These are phyloP conservation scores for Penicillium sp. DNA, from an alignment of 2,329 filamentous ascomycete genomes.

Conservation along the genomic window DNA sequence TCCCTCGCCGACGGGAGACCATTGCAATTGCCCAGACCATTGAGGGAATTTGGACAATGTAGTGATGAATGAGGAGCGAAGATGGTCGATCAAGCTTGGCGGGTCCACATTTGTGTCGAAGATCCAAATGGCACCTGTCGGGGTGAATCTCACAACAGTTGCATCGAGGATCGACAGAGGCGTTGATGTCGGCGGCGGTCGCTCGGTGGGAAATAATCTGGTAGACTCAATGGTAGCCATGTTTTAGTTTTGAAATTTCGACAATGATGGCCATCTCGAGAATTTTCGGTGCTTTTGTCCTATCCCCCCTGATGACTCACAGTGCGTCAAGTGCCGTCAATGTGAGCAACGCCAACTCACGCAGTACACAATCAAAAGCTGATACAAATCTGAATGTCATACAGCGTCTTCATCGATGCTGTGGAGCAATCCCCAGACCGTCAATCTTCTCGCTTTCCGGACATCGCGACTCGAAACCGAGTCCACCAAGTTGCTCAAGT, in stretches of 20 bases:
- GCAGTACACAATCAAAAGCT: not conserved
- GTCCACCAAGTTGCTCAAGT: too few species aligned
- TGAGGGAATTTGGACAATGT: constrained; percentile 10
- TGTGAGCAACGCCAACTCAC: not conserved
- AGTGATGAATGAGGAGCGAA: constrained; percentile 2
- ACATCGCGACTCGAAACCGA: too few species aligned
- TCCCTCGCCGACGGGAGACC: constrained; percentile 7
- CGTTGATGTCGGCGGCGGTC: not conserved
- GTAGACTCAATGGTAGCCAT: constrained; percentile 4
- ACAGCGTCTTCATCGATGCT: too few species aligned
- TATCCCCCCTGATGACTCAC: too few species aligned
- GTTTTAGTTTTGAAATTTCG: not conserved
- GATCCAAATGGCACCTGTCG: constrained; percentile 11
- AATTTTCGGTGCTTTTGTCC: not conserved
- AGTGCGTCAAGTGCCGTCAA: too few species aligned
- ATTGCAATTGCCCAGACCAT: constrained; percentile 16
- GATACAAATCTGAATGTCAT: too few species aligned
- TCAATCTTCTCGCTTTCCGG: too few species aligned
- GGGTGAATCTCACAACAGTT: constrained; percentile 11
- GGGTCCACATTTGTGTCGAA: not conserved
- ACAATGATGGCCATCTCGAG: too few species aligned
- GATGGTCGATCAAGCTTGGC: not conserved
- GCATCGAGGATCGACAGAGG: constrained; percentile 15
- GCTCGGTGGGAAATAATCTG: not conserved
- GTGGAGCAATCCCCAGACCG: too few species aligned